These are phyloP conservation scores for Penicillium arizonense DNA, from an alignment of 495 filamentous ascomycete genomes.

Conservation along the genomic window DNA sequence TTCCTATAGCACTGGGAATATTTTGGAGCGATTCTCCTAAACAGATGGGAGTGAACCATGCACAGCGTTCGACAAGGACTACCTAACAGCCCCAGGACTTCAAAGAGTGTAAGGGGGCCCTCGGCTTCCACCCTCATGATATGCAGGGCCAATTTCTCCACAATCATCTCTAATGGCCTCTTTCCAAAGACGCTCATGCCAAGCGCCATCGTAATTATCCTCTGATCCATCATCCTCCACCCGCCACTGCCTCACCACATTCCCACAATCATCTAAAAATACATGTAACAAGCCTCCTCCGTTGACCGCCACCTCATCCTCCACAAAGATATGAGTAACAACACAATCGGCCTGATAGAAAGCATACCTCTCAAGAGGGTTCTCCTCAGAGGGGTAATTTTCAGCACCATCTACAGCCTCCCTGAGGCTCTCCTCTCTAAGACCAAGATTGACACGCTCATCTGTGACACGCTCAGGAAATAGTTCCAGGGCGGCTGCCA, in stretches of 20 bases:
- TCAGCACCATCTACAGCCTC: conserved; percentile 14
- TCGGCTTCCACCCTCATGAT: neutral
- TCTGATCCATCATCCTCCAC: conserved; percentile 6
- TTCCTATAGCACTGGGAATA: no score
- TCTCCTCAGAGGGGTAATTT: conserved; percentile 30
- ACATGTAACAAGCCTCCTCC: conserved; percentile 9
- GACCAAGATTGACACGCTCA: neutral
- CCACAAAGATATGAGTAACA: conserved; percentile 11
- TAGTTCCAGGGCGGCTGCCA: conserved; percentile 3
- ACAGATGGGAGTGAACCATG: no score
- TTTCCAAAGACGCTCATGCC: conserved; percentile 7
- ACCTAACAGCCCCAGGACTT: no score
- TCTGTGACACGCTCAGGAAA: conserved; percentile 9
- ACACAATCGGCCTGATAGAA: conserved; percentile 18
- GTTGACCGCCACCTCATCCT: conserved; percentile 2
- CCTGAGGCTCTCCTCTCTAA: neutral
- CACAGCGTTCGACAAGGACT: no score
- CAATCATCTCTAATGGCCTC: neutral
- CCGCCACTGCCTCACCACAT: neutral
- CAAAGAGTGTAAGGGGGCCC: neutral
- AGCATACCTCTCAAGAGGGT: neutral
- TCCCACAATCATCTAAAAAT: conserved; percentile 15
- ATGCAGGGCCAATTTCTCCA: conserved; percentile 8
- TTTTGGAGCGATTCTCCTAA: no score
- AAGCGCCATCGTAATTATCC: conserved; percentile 6